phyloP scores from a whole-genome alignment of 225 moss, liverwort and hornwort genomes.

The Physcomitrium patens region DNA sequence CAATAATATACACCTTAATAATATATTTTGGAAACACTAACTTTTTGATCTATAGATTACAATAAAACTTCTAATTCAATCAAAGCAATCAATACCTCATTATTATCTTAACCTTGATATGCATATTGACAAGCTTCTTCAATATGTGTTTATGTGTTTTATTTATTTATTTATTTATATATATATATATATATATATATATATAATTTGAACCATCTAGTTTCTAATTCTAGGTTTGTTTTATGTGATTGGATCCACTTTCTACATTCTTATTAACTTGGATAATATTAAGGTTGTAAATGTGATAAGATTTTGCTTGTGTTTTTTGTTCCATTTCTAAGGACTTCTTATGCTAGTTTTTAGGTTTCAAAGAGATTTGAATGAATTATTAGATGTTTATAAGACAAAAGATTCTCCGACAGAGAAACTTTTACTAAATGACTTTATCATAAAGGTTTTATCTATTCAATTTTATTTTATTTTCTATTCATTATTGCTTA shows the following conservation, averaged over 20 bases:
- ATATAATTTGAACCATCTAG: neutral
- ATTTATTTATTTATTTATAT: too few species aligned
- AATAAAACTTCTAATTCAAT: slow-evolving; percentile 80
- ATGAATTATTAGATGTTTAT: slow-evolving; percentile 69
- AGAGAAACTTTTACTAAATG: slow-evolving; percentile 82
- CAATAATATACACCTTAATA: neutral
- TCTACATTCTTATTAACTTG: neutral
- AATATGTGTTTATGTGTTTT: too few species aligned
- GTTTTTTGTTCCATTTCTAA: slow-evolving; percentile 17
- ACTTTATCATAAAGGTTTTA: slow-evolving; percentile 91
- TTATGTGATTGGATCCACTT: neutral
- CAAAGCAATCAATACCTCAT: slow-evolving; percentile 95
- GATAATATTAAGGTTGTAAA: neutral
- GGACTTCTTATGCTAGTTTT: slow-evolving; percentile 12
- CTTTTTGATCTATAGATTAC: slow-evolving; percentile 53
- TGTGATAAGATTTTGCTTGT: neutral
- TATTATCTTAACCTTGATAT: slow-evolving; percentile 92
- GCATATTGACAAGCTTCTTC: slow-evolving; percentile 82
- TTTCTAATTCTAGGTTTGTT: neutral
- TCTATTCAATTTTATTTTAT: neutral
- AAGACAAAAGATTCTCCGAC: slow-evolving; percentile 61
- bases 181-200: too few species aligned
- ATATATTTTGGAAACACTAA: slow-evolving; percentile 5
- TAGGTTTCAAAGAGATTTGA: slow-evolving; percentile 72
- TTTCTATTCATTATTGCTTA: neutral